Evolutionary conservation across 305 asterid species (phyloP).

Genomic region (Fraxinus baroniana): DNA sequence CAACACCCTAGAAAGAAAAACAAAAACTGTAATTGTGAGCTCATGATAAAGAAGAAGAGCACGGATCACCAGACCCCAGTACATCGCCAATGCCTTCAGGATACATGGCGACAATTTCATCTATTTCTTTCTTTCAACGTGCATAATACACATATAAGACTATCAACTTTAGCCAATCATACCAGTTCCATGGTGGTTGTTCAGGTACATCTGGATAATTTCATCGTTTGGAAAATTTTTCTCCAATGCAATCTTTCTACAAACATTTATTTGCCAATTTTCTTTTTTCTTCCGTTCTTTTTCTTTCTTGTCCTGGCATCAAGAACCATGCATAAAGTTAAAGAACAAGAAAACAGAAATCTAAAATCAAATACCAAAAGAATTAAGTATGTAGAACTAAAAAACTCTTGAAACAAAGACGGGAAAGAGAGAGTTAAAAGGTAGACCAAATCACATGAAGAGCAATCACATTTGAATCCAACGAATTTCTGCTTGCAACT

Average conservation of each 20-base stretch:
- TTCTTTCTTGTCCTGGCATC: slow-evolving; percentile 63
- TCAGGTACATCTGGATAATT: slow-evolving; percentile 65
- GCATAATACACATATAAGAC: not conserved
- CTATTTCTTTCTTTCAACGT: not conserved
- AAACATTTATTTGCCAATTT: slow-evolving; percentile 64
- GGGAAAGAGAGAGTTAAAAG: slow-evolving; percentile 9
- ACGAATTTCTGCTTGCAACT: slow-evolving; percentile 60
- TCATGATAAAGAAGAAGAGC: not conserved
- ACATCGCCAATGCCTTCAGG: not conserved
- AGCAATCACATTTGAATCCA: slow-evolving; percentile 75
- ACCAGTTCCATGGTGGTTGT: slow-evolving; percentile 52
- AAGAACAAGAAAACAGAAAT: slow-evolving; percentile 19
- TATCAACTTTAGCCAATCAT: slow-evolving; percentile 24
- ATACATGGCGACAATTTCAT: not conserved
- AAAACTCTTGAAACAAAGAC: not conserved
- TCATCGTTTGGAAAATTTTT: slow-evolving; percentile 65
- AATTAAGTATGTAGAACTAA: not conserved
- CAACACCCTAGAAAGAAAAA: not conserved
- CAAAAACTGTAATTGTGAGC: slow-evolving; percentile 7
- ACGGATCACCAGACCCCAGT: not conserved
- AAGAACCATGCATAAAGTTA: slow-evolving; percentile 26
- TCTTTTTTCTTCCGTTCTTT: slow-evolving; percentile 57
- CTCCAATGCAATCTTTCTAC: slow-evolving; percentile 67
- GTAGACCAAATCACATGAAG: slow-evolving; percentile 67
- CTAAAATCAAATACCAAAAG: slow-evolving; percentile 12